Base-by-base conservation (phyloP, 768 basidiomycete genomes). In the Serendipita indica region DNA sequence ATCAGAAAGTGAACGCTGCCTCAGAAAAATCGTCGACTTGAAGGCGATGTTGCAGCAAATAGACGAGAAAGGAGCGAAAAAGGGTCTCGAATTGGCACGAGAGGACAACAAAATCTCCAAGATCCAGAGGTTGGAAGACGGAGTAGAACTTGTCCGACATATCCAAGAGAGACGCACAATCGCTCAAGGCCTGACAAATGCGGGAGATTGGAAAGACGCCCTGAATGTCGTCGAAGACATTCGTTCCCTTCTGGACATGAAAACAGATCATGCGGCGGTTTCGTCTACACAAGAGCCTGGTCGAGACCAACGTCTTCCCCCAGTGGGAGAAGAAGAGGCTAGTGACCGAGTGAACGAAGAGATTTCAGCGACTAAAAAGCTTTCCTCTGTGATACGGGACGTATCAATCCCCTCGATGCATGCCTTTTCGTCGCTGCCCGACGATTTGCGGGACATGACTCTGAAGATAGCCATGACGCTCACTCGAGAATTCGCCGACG, bases 141-240 rank as follows among this genome's bases (percentile, higher is more conserved):
- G 83, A 1, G 77, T 85, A 61, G 77, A 74, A 59, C 76, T 81
- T 57, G 74, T 93, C 6, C 75, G 74, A 6, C 80, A 81, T 14
- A 81, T 92, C 27, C 79, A 84, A 54, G 89, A 96, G 65, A 84
- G 88, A 76, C 75, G 83, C 0, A 77, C 77, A 2, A 77, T 89
- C 39, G 82, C 84, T 28, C 80, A 77, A 59, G 75, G 78, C 25
- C 69, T 96, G 57, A 89, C 92, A n/a, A 76, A 75, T 49, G 83
- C 82, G 18, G 90, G 88, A 0, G 88, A 96, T 63, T 97, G 89
- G 86, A 79, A 80, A 13, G 86, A 88, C 58, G 91, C 91, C 4
- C 71, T 97, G 59, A 78, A 77, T 46, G 75, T 91, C 16, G 77
- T 89, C 34, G 82, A 88, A 49, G 77, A 80, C 54, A 68, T 91